Base-by-base conservation (phyloP, 345 rosid species). In the Eucalyptus curtisii region DNA sequence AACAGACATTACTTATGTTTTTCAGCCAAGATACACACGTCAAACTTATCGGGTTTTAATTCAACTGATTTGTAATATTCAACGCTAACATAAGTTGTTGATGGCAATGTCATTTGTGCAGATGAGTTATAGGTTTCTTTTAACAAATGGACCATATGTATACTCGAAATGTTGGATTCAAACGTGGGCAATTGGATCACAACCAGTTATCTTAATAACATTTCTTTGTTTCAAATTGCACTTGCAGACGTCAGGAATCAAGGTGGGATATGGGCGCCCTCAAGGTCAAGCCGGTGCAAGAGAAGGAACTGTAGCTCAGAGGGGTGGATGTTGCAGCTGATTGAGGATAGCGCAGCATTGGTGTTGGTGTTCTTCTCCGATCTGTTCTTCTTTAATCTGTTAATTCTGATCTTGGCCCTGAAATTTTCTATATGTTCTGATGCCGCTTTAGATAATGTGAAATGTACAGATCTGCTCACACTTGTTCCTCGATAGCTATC, bases 171-270 rank as follows among this genome's bases (percentile, higher is more conserved):
- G 27, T 2, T 22, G 20, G 45, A 76, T 76, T 37, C 42, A 37
- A 6, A 76, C 14, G 15, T 37, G 45, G 82, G 47, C 45, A 20
- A 37, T 76, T 37, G 47, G 22, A 12, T 76, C 45, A 37, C 24
- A 10, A 37, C 47, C 47, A 12, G 14, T 76, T 33, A 2, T 71
- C 47, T 20, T 76, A 76, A 37, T 10, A 37, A 37, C 82, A 37
- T 37, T 20, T 76, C 1, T 13, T 61, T 30, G 82, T 88, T 53
- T 59, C 66, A 7, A 64, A 86, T 71, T 86, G 64, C 80, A 49
- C 49, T 88, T 92, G 95, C 95, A 98, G 96, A 95, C 98, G 11
- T 96, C 97, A 2, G 99, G 99, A 48, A 97, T 96, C 90, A 97
- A 97, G 95, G 91, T 96, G 3, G 99, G 99, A 7, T 95, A 96